Percentiles rank a stretch among this genome's conserved stretches.
phyloP scores from a whole-genome alignment of 192 early-diverging fungal genomes.

The Backusella tuberculispora region DNA sequence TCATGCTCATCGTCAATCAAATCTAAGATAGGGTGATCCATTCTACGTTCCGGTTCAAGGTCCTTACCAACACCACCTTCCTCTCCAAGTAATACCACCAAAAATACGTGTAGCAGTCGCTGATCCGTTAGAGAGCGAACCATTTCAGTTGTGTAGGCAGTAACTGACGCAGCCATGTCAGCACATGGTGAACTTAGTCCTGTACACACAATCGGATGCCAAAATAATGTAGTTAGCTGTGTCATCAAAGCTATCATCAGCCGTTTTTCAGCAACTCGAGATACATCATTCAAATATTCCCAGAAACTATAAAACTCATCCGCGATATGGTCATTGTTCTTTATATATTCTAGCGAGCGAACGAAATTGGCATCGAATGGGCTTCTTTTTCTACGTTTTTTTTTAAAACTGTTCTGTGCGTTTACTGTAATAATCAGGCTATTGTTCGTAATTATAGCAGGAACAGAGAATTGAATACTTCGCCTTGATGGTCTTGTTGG shows the following conservation, averaged over 20 bases:
- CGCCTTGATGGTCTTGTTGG: conserved; percentile 32
- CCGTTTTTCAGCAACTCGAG: conserved; percentile 40
- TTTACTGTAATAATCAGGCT: conserved; percentile 37
- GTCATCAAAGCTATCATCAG: conserved; percentile 40
- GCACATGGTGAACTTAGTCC: conserved; percentile 35
- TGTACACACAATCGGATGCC: conserved; percentile 43
- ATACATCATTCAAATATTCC: conserved; percentile 45
- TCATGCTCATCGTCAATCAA: conserved; percentile 30
- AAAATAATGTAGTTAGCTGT: conserved; percentile 43
- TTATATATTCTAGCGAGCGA: conserved; percentile 28
- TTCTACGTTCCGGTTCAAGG: conserved; percentile 36
- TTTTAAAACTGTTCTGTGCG: conserved; percentile 37
- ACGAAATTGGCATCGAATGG: conserved; percentile 42
- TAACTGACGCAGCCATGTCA: conserved; percentile 38
- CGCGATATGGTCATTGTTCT: conserved; percentile 22
- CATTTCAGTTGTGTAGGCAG: conserved; percentile 45
- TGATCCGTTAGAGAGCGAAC: conserved; percentile 43
- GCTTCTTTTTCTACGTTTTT: conserved; percentile 40
- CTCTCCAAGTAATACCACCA: conserved; percentile 40
- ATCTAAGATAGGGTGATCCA: not conserved
- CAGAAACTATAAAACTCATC: conserved; percentile 46
- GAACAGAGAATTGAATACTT: conserved; percentile 38
- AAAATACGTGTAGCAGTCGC: conserved; percentile 35
- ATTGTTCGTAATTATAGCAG: conserved; percentile 41
- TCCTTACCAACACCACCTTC: conserved; percentile 45